Evolutionary conservation across 2,329 filamentous ascomycete species (phyloP).

Genomic region (Colletotrichum tabaci): DNA sequence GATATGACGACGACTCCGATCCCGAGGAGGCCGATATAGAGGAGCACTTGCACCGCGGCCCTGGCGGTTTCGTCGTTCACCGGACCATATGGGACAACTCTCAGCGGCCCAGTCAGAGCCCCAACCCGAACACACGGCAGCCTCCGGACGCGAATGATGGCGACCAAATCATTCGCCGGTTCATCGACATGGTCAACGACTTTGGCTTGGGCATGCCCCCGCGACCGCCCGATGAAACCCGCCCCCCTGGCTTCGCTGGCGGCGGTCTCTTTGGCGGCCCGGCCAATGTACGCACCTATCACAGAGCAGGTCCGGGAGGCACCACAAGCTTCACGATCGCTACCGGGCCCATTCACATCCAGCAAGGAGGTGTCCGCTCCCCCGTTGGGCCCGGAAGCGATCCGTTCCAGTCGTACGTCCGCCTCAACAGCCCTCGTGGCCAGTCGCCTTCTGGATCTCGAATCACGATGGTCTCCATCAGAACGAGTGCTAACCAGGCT

Average conservation of each 20-base stretch:
- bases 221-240: conserved; percentile 37
- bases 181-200: conserved; percentile 61
- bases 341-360: conserved; percentile 52
- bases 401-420: conserved; percentile 65
- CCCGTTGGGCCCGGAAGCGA: conserved; percentile 47
- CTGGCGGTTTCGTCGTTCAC: conserved; percentile 58
- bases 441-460: conserved; percentile 34
- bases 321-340: conserved; percentile 66
- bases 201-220: conserved; percentile 48
- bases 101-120: conserved; percentile 29
- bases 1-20: conserved; percentile 63
- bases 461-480: conserved; percentile 41
- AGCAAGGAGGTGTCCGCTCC: conserved; percentile 41
- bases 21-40: conserved; percentile 73
- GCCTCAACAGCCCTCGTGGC: conserved; percentile 23
- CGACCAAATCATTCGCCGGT: conserved; percentile 58
- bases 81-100: conserved; percentile 51
- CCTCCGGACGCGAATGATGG: conserved; percentile 48
- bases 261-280: conserved; percentile 46
- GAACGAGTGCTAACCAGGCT: conserved; percentile 51
- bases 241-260: conserved; percentile 38
- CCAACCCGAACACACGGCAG: conserved; percentile 12
- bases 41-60: conserved; percentile 59
- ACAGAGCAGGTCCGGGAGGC: conserved; percentile 55
- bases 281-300: conserved; percentile 56